A percentile compares a stretch with the other conserved stretches of the same genome.
phyloP scores from a whole-genome alignment of 176 grass and related monocot species.

The Oryza punctata region DNA sequence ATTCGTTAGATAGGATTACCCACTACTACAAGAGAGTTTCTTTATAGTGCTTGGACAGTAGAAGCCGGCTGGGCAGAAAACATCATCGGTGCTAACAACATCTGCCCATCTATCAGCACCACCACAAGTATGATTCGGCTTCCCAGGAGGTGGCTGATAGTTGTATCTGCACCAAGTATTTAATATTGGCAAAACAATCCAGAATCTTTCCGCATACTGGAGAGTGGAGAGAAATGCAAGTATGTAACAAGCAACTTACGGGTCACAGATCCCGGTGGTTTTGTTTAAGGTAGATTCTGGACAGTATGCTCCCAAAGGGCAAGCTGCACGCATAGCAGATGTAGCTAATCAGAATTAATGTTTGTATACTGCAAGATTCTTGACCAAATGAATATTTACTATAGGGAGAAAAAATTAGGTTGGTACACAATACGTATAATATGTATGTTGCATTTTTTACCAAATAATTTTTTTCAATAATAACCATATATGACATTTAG shows the following conservation, averaged over 20 bases:
- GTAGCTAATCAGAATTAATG: background rate
- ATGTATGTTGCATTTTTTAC: too few relatives aligned
- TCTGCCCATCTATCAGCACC: conserved; percentile 83
- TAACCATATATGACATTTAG: too few relatives aligned
- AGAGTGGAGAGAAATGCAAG: background rate
- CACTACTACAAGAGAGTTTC: conserved; percentile 88
- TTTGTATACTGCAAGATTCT: background rate
- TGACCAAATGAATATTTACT: too few relatives aligned
- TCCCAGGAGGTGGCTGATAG: conserved; percentile 76
- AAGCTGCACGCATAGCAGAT: conserved; percentile 55
- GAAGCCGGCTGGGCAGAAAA: conserved; percentile 85
- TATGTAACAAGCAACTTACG: conserved; percentile 58
- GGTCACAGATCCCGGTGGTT: conserved; percentile 82
- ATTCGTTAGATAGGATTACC: conserved; percentile 68
- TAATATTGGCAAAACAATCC: background rate
- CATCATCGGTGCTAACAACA: conserved; percentile 56
- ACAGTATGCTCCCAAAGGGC: conserved; percentile 87
- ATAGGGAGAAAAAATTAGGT: too few relatives aligned
- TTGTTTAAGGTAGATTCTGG: conserved; percentile 70
- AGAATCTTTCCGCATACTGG: background rate
- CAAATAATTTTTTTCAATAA: too few relatives aligned
- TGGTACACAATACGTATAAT: too few relatives aligned
- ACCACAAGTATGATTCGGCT: conserved; percentile 81
- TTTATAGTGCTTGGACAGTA: conserved; percentile 83
- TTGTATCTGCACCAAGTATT: conserved; percentile 59